These are phyloP conservation scores for Phytophthora rubi DNA, from an alignment of 352 stramenopile genomes.

Conservation along the genomic window DNA sequence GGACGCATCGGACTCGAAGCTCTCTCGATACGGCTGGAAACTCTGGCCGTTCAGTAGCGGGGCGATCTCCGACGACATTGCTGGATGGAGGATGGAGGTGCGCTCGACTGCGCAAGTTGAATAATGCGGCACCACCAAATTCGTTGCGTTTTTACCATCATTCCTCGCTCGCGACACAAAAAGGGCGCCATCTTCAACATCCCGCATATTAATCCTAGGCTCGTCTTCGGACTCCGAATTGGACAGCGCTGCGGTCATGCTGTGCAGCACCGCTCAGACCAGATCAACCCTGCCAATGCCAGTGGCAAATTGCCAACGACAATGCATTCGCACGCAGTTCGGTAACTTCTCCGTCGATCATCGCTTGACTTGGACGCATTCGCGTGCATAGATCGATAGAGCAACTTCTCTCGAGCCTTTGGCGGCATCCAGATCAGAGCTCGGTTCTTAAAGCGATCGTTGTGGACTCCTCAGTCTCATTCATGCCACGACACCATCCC, in stretches of 20 bases:
- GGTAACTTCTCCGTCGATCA: background rate
- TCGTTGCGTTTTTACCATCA: constrained; percentile 27
- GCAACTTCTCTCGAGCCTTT: background rate
- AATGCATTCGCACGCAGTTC: background rate
- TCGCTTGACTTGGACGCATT: background rate
- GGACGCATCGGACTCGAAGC: constrained; percentile 18
- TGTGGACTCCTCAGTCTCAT: background rate
- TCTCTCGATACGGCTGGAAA: constrained; percentile 3
- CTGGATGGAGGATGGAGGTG: constrained; percentile 3
- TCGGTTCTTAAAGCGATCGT: background rate
- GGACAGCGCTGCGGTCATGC: background rate
- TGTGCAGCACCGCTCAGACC: constrained; percentile 4
- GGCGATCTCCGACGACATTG: constrained; percentile 24
- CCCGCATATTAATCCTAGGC: constrained; percentile 8
- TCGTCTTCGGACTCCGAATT: background rate
- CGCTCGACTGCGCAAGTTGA: constrained; percentile 7
- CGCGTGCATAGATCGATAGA: background rate
- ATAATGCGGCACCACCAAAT: constrained; percentile 12
- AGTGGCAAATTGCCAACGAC: background rate
- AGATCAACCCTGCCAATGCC: background rate
- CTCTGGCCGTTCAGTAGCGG: constrained; percentile 18
- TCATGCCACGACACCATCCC: too few species aligned
- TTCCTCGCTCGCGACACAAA: constrained; percentile 19
- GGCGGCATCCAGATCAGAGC: background rate
- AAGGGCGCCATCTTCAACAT: constrained; percentile 20